Evolutionary conservation across 257 asterid species (phyloP).

Genomic region (Jacaranda mimosifolia): DNA sequence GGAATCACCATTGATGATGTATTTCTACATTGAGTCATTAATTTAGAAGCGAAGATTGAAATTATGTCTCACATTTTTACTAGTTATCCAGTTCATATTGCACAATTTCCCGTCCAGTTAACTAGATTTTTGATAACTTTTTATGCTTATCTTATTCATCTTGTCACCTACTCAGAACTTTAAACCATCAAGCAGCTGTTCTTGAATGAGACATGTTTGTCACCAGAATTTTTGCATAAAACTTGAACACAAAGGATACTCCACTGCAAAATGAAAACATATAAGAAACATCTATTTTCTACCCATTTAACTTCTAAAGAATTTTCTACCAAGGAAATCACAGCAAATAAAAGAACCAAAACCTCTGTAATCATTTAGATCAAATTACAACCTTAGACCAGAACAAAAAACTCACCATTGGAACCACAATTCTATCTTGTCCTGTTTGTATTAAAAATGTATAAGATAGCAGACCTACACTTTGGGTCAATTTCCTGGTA

Average conservation of each 20-base stretch:
- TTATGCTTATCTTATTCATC: not conserved
- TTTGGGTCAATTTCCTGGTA: constrained; percentile 81
- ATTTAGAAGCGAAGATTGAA: constrained; percentile 16
- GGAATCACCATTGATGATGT: constrained; percentile 7
- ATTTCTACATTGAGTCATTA: constrained; percentile 16
- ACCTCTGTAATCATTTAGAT: constrained; percentile 20
- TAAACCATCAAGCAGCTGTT: constrained; percentile 20
- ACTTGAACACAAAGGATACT: constrained; percentile 16
- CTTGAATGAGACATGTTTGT: constrained; percentile 20
- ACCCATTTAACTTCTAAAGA: constrained; percentile 12
- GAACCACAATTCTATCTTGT: constrained; percentile 90
- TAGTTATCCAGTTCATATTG: constrained; percentile 23
- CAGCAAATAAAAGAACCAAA: constrained; percentile 17
- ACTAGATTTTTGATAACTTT: constrained; percentile 20
- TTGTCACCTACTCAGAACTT: constrained; percentile 6
- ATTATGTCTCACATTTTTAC: constrained; percentile 10
- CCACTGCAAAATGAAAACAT: constrained; percentile 10
- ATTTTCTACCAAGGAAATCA: constrained; percentile 17
- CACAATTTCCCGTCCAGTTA: constrained; percentile 15
- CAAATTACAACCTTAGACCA: constrained; percentile 35
- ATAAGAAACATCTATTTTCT: constrained; percentile 20
- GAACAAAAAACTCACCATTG: constrained; percentile 76
- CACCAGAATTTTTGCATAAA: constrained; percentile 8
- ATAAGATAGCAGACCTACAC: constrained; percentile 92
- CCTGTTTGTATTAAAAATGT: constrained; percentile 82